Evolutionary conservation across 345 rosid genomes (phyloP), one percentile per base, ranked within the genome.

Genomic region (Carallia brachiata): DNA sequence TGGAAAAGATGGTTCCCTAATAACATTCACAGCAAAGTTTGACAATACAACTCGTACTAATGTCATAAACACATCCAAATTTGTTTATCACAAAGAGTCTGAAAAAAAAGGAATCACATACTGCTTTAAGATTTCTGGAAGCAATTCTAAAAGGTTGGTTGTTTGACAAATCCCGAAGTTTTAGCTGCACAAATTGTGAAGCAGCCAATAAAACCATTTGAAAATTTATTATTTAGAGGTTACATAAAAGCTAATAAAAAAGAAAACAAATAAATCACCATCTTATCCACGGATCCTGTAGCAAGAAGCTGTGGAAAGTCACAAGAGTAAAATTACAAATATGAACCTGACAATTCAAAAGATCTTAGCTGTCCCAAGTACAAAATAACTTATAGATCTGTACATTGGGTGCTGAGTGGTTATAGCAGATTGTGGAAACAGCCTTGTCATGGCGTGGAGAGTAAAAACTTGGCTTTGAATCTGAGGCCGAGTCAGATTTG

Each of bases 391-490:
- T n/a, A 50, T 6, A 2, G 39, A 61, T 47, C 39, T 63, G 4
- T 78, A 80, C 86, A 80, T 83, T 73, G 18, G 82, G 78, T 37
- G 83, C 85, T 31, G 78, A 77, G 30, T 67, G 84, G 81, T 86
- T 90, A 75, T 85, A 93, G 31, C 92, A 77, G 19, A 89, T 65
- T 6, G 87, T 47, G 77, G 90, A 82, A 81, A 88, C 96, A 74
- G 92, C 97, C 84, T 89, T 89, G 86, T 89, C 87, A 56, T 91
- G 96, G 98, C 95, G 68, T 86, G 94, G 32, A 93, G 84, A 36
- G 88, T 91, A 76, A 85, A 23, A 93, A 80, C 84, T 84, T 60
- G 92, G 91, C 61, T 62, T 80, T 36, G 81, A 67, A 61, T 81
- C 76, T 27, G 90, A 68, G 63, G 76, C 62, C 75, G 82, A 72